A percentile compares a stretch with the other conserved stretches of the same genome.
These are phyloP conservation scores for Rosa multiflora DNA, from an alignment of 306 rosid genomes.

Conservation along the genomic window DNA sequence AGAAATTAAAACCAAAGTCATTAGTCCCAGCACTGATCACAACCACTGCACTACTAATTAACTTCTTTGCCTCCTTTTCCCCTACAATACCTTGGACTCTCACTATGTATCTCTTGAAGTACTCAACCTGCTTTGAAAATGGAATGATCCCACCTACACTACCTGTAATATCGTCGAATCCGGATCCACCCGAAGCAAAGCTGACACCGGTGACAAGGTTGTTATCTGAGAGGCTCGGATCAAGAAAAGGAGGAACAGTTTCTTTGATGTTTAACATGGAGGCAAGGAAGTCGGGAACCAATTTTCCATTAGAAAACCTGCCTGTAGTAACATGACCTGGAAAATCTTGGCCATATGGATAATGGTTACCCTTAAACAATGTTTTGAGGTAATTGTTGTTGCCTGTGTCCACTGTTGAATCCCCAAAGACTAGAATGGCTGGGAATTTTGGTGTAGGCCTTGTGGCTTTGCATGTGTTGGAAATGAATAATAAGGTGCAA, in stretches of 20 bases:
- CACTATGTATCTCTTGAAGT: slow-evolving; percentile 42
- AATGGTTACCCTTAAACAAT: slow-evolving; percentile 40
- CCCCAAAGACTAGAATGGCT: slow-evolving; percentile 61
- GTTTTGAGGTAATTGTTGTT: slow-evolving; percentile 60
- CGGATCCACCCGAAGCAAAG: slow-evolving; percentile 60
- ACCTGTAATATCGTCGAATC: slow-evolving; percentile 51
- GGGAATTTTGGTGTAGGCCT: slow-evolving; percentile 35
- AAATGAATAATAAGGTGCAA: slow-evolving; percentile 24
- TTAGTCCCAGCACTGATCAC: slow-evolving; percentile 63
- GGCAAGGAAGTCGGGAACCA: slow-evolving; percentile 54
- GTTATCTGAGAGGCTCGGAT: slow-evolving; percentile 40
- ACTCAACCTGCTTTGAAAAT: slow-evolving; percentile 43
- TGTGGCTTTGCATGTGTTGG: slow-evolving; percentile 24
- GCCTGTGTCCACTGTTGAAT: slow-evolving; percentile 60
- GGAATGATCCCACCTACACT: slow-evolving; percentile 28
- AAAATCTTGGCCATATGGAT: slow-evolving; percentile 60
- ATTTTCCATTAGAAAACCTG: slow-evolving; percentile 65
- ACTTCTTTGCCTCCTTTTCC: slow-evolving; percentile 31
- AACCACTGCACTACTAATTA: slow-evolving; percentile 39
- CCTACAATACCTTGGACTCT: slow-evolving; percentile 48
- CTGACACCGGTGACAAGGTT: slow-evolving; percentile 56
- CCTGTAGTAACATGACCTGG: slow-evolving; percentile 55
- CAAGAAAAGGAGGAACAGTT: slow-evolving; percentile 49
- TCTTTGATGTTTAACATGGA: slow-evolving; percentile 48
- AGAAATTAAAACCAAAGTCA: slow-evolving; percentile 53